Conservation (phyloP, 23 red algal species). For the Agarophyton chilense region DNA sequence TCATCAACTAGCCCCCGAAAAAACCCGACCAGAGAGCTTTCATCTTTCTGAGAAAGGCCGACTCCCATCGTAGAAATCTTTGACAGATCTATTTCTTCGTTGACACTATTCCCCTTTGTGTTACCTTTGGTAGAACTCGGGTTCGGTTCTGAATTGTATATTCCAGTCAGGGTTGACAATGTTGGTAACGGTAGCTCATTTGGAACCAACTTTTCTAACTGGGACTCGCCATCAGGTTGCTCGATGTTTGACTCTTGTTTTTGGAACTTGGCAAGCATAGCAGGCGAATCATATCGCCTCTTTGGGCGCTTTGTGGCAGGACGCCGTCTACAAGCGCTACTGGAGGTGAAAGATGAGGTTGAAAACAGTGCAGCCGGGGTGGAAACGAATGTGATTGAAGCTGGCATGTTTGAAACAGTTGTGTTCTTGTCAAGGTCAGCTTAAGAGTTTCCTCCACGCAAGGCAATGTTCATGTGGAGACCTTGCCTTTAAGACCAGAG, state of each 20-base stretch:
- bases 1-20: conserved; percentile 36
- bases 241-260: conserved; percentile 25
- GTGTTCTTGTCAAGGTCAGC: background rate
- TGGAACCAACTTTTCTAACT: conserved; percentile 47
- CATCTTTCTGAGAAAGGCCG: conserved; percentile 26
- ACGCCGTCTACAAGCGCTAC: background rate
- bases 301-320: background rate
- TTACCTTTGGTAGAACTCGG: background rate
- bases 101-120: background rate
- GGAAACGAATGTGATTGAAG: background rate
- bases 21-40: conserved; percentile 33
- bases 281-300: background rate
- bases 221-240: conserved; percentile 31
- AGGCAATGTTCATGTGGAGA: too few relatives aligned
- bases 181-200: conserved; percentile 42
- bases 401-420: background rate
- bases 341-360: background rate
- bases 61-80: conserved; percentile 54
- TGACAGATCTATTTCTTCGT: conserved; percentile 19
- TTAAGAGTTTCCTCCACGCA: too few relatives aligned
- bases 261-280: conserved; percentile 60
- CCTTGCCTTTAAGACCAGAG: too few relatives aligned
- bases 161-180: conserved; percentile 37
- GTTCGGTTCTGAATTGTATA: background rate
- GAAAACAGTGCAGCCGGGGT: background rate